phyloP scores from a whole-genome alignment of 495 filamentous ascomycete species.

The Hypoxylon trugodes region DNA sequence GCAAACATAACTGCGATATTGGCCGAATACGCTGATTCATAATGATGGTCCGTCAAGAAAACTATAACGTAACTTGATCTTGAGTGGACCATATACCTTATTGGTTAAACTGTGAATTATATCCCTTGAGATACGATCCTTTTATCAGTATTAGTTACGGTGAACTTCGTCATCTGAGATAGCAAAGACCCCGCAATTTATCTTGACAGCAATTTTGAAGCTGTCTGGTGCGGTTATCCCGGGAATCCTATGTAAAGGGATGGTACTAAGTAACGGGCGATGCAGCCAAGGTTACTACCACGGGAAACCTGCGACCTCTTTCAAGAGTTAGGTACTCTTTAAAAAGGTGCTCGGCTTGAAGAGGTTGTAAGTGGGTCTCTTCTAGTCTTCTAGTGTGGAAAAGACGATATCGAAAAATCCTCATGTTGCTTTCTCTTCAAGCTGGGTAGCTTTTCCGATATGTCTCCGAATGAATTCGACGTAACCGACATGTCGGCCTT shows the following conservation, averaged over 20 bases:
- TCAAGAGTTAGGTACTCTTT: background rate
- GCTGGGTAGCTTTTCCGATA: conserved; percentile 35
- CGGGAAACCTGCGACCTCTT: background rate
- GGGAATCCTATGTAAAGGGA: conserved; percentile 12
- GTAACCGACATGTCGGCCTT: conserved; percentile 75
- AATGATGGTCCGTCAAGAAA: conserved; percentile 15
- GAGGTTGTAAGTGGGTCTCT: background rate
- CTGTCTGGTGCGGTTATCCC: conserved; percentile 10
- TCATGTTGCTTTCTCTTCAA: conserved; percentile 32
- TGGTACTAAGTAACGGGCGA: background rate
- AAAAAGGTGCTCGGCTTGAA: background rate
- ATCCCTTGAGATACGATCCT: background rate
- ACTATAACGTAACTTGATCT: conserved; percentile 34
- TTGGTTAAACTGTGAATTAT: conserved; percentile 6
- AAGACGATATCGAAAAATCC: background rate
- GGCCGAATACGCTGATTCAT: conserved; percentile 35
- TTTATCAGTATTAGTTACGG: background rate
- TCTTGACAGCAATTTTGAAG: background rate
- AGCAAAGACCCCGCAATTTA: conserved; percentile 12
- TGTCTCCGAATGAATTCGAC: conserved; percentile 69
- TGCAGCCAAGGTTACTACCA: background rate
- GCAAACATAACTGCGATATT: conserved; percentile 23
- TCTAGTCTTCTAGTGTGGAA: background rate
- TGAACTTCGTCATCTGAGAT: background rate
- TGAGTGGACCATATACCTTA: conserved; percentile 9